A percentile compares a stretch with the other conserved stretches of the same genome.
Evolutionary conservation across 116 monocot species (phyloP).

Genomic region (Phalaenopsis hybrid): DNA sequence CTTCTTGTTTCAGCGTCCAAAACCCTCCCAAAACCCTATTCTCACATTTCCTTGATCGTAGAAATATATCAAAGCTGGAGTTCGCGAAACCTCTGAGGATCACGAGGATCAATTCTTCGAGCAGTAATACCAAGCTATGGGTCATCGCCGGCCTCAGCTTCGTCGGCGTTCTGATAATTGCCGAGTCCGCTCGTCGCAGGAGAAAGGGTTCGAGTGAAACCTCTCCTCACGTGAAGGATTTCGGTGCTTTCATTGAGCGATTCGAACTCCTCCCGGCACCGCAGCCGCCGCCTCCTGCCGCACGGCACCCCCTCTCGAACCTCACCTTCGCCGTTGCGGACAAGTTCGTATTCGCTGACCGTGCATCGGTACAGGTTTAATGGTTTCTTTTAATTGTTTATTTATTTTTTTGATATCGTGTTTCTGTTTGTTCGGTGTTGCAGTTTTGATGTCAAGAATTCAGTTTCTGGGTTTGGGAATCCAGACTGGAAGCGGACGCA

Average conservation of each 20-base stretch:
- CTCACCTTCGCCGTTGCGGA: constrained; percentile 86
- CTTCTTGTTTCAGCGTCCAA: background rate
- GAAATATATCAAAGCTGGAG: constrained; percentile 23
- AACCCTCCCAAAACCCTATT: constrained; percentile 17
- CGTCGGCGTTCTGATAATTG: constrained; percentile 60
- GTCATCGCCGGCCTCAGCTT: constrained; percentile 70
- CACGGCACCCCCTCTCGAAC: constrained; percentile 56
- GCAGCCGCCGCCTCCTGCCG: constrained; percentile 82
- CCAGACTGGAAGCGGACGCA: constrained; percentile 82
- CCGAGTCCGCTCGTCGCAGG: constrained; percentile 39
- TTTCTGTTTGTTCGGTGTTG: background rate
- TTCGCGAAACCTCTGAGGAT: constrained; percentile 15
- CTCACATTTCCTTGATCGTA: background rate
- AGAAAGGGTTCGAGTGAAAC: constrained; percentile 11
- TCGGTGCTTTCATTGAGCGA: constrained; percentile 87
- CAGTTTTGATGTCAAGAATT: constrained; percentile 87
- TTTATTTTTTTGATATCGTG: background rate
- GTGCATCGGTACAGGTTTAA: background rate
- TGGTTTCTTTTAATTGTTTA: background rate
- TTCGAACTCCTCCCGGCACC: constrained; percentile 64
- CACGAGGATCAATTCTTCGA: constrained; percentile 25
- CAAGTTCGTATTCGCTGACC: constrained; percentile 35
- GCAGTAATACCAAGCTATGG: constrained; percentile 34
- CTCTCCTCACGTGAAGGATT: constrained; percentile 18
- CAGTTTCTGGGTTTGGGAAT: constrained; percentile 76